phyloP scores from a whole-genome alignment of 129 eudicot genomes.

The Flaveria robusta region DNA sequence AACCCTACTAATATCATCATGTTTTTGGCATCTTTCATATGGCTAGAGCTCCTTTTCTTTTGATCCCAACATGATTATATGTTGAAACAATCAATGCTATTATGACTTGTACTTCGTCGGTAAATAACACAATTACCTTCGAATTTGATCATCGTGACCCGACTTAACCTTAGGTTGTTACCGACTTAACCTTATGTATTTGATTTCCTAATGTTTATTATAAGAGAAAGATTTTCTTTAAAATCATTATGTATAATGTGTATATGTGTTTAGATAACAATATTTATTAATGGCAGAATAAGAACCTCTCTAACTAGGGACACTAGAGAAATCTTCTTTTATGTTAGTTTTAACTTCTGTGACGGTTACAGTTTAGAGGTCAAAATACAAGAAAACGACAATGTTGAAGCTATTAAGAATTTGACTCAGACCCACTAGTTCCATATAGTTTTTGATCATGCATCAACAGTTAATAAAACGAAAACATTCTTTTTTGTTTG shows the following conservation, averaged over 20 bases:
- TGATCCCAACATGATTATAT: constrained; percentile 26
- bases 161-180: neutral
- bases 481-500: no score
- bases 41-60: constrained; percentile 22
- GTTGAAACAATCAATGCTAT: constrained; percentile 17
- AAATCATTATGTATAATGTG: neutral
- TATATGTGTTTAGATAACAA: neutral
- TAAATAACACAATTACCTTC: neutral
- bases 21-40: constrained; percentile 36
- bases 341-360: no score
- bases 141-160: neutral
- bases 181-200: constrained; percentile 2
- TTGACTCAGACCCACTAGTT: no score
- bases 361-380: no score
- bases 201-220: constrained; percentile 12
- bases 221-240: neutral
- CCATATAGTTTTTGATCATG: no score
- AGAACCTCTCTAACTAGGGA: no score
- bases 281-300: no score
- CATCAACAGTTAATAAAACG: no score
- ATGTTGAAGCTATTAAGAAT: no score
- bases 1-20: constrained; percentile 17
- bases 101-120: constrained; percentile 17
- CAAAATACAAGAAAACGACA: no score
- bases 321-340: no score